Conservation (phyloP, 495 filamentous ascomycete genomes). For the Neurospora sp. region DNA sequence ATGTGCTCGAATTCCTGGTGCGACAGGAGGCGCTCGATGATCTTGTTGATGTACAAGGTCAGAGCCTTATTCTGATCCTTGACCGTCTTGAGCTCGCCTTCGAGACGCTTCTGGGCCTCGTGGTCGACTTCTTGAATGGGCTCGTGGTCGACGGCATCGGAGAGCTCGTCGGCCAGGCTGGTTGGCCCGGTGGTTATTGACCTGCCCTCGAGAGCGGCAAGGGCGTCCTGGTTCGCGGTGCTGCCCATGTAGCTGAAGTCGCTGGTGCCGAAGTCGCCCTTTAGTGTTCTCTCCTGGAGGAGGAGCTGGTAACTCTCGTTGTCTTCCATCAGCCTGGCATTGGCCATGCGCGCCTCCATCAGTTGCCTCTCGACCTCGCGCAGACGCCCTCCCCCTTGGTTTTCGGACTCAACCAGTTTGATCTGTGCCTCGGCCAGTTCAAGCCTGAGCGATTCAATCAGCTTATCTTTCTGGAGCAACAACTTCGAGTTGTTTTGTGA, state of each 20-base stretch:
- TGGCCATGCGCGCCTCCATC: slow-evolving; percentile 84
- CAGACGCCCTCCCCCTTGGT: slow-evolving; percentile 73
- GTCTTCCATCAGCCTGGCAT: slow-evolving; percentile 93
- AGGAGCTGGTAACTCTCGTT: slow-evolving; percentile 96
- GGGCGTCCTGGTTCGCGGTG: slow-evolving; percentile 43
- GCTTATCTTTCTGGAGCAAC: slow-evolving; percentile 85
- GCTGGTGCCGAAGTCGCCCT: slow-evolving; percentile 80
- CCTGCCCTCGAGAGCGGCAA: slow-evolving; percentile 46
- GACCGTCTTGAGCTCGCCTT: slow-evolving; percentile 66
- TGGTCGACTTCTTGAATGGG: slow-evolving; percentile 44
- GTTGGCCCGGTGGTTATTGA: slow-evolving; percentile 32
- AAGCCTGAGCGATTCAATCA: slow-evolving; percentile 84
- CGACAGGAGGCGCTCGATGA: slow-evolving; percentile 86
- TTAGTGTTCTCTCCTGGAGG: slow-evolving; percentile 83
- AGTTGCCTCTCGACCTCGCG: slow-evolving; percentile 81
- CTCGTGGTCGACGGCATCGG: slow-evolving; percentile 44
- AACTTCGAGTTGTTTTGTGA: slow-evolving; percentile 80
- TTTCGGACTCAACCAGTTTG: slow-evolving; percentile 89
- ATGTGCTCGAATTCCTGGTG: slow-evolving; percentile 93
- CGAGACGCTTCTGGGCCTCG: slow-evolving; percentile 54
- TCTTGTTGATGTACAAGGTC: slow-evolving; percentile 95
- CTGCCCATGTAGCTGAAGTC: slow-evolving; percentile 62
- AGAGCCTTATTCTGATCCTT: slow-evolving; percentile 96
- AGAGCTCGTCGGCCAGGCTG: slow-evolving; percentile 83
- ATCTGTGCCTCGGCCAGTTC: slow-evolving; percentile 93